These are phyloP conservation scores for Pterocarpus macrocarpus DNA, from an alignment of 306 rosid species.

Conservation along the genomic window DNA sequence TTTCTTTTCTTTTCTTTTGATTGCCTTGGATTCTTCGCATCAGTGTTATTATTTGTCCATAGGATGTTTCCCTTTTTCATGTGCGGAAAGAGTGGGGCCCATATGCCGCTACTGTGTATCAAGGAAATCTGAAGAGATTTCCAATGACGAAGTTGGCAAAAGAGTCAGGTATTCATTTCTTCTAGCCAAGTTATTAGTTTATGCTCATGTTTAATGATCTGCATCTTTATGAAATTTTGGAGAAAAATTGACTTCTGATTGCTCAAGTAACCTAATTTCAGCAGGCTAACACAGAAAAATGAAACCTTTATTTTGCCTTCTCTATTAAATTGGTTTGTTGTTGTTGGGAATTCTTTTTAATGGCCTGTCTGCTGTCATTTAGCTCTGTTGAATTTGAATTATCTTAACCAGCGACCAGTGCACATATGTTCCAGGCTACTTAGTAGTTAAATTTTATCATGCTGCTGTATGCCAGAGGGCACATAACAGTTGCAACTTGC, in stretches of 20 bases:
- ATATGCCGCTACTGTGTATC: constrained; percentile 77
- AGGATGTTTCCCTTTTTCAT: constrained; percentile 79
- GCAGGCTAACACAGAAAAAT: constrained; percentile 16
- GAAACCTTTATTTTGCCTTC: neutral
- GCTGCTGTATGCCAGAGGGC: constrained; percentile 21
- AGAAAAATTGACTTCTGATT: constrained; percentile 18
- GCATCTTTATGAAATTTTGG: constrained; percentile 21
- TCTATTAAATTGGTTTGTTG: constrained; percentile 10
- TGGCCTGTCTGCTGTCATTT: neutral
- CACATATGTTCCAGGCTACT: constrained; percentile 24
- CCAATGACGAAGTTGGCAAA: constrained; percentile 47
- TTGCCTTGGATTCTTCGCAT: constrained; percentile 37
- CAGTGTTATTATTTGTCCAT: constrained; percentile 29
- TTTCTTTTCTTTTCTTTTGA: neutral
- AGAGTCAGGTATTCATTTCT: constrained; percentile 64
- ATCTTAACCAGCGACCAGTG: constrained; percentile 1
- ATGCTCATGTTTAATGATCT: constrained; percentile 1
- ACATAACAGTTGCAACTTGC: constrained; percentile 24
- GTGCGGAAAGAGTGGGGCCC: constrained; percentile 64
- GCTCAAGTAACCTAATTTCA: constrained; percentile 12
- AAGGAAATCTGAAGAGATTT: constrained; percentile 54
- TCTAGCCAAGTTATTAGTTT: constrained; percentile 16
- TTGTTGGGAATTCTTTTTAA: constrained; percentile 8
- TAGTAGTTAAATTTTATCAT: constrained; percentile 32
- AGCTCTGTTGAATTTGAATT: constrained; percentile 23